Evolutionary conservation across 805 yeast genomes (phyloP), one percentile per base, ranked within the genome.

Genomic region (Saturnispora serradocipensis): DNA sequence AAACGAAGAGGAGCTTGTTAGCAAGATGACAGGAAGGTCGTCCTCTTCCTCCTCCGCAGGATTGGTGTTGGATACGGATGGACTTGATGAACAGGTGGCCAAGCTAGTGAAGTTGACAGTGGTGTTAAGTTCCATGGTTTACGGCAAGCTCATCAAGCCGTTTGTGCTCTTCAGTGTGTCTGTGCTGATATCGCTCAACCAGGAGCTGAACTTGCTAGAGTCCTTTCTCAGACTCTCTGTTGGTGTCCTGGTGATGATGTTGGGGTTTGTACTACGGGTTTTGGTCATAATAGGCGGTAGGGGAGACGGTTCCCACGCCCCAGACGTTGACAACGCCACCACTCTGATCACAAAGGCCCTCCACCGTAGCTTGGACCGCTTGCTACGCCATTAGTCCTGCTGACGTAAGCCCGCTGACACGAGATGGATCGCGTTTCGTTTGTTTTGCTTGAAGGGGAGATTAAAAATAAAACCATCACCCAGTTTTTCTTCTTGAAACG

Each of bases 1-100:
- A 43, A 52, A 48, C 5, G 65, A 64, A 49, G 53, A 57, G 9
- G 34, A 27, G 1, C 42, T 54, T 2, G 54, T 54, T 10, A 8
- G 5, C 8, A 35, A n/a, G 20, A 36, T 54, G 34, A 46, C 43
- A 24, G 20, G 15, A 5, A n/a, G 18, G 16, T 25, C 38, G 25
- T 18, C 42, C 6, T 15, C 42, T 6, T 15, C 39, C 10, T 34
- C 36, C 6, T 18, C 42, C 7, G 3, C 22, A 18, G 38, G 45
- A 20, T 5, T 25, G 22, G 46, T 32, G 18, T 20, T 18, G n/a
- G 38, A 18, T 16, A 27, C 35, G 5, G 44, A 34, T 3, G 25
- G 43, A 18, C 51, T 49, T 43, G 51, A 49, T 27, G 43, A 43
- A 22, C 47, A 40, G 18, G 27, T 49, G 10, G 27, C 38, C 4